Conservation (phyloP, 352 stramenopile species). For the Phytopythium mirpurense region DNA sequence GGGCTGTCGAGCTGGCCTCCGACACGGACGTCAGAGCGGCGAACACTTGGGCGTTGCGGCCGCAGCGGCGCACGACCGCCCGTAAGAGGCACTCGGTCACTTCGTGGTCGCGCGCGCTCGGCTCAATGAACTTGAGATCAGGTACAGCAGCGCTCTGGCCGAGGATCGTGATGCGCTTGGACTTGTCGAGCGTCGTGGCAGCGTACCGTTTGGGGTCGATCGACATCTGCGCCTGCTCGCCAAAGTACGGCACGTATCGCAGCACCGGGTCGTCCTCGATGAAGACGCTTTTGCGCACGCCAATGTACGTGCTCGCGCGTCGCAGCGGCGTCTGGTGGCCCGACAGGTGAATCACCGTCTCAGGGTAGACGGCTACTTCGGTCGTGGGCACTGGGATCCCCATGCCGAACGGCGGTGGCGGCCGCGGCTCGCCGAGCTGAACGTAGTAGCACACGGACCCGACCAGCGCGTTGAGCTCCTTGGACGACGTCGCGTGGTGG, state of each 20-base stretch:
- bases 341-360: conserved; percentile 47
- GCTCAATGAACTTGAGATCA: conserved; percentile 29
- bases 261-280: conserved; percentile 84
- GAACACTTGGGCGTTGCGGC: conserved; percentile 40
- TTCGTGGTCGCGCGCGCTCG: conserved; percentile 46
- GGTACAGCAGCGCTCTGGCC: conserved; percentile 17
- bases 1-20: neutral
- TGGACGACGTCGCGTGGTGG: conserved; percentile 7
- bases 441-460: conserved; percentile 36
- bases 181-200: conserved; percentile 56
- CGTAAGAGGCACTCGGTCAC: conserved; percentile 56
- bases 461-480: conserved; percentile 30
- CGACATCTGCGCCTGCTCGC: conserved; percentile 49
- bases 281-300: conserved; percentile 64
- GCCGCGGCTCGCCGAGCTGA: conserved; percentile 8
- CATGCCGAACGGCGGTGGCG: neutral
- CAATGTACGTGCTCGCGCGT: conserved; percentile 59
- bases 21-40: conserved; percentile 16
- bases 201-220: conserved; percentile 62
- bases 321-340: conserved; percentile 40
- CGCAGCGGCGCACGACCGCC: conserved; percentile 41
- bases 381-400: neutral
- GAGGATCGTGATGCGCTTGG: conserved; percentile 31
- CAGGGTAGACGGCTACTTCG: conserved; percentile 26
- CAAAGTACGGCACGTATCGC: conserved; percentile 87